phyloP scores from a whole-genome alignment of 176 grass and related monocot species.

The Oryza punctata region DNA sequence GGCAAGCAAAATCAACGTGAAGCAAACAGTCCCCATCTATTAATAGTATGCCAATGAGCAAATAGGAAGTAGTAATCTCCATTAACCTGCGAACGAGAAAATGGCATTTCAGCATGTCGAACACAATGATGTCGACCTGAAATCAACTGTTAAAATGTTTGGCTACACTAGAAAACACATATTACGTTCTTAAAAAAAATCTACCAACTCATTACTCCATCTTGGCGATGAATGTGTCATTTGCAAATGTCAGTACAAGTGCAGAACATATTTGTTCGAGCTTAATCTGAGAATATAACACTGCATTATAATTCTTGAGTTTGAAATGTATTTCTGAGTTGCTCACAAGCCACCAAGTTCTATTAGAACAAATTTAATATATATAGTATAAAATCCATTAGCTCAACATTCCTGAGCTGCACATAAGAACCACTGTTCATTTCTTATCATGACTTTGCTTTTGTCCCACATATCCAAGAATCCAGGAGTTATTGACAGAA shows the following conservation, averaged over 20 bases:
- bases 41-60: constrained; percentile 13
- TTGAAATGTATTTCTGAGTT: constrained; percentile 4
- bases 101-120: constrained; percentile 13
- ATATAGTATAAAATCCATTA: not conserved
- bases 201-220: not conserved
- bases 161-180: not conserved
- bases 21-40: not conserved
- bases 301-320: not conserved
- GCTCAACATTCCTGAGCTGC: constrained; percentile 16
- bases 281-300: not conserved
- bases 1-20: not conserved
- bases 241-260: not conserved
- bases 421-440: constrained; percentile 28
- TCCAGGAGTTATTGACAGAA: constrained; percentile 42
- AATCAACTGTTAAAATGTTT: constrained; percentile 3
- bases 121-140: constrained; percentile 29
- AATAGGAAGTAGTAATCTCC: not conserved
- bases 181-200: not conserved
- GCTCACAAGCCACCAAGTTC: constrained; percentile 6
- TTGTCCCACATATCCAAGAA: constrained; percentile 49
- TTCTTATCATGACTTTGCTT: constrained; percentile 23
- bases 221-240: not conserved
- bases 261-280: not conserved
- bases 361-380: not conserved
- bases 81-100: not conserved